Conservation (phyloP, 1,139 yeast genomes). For the Yamadazyma aaseri region DNA sequence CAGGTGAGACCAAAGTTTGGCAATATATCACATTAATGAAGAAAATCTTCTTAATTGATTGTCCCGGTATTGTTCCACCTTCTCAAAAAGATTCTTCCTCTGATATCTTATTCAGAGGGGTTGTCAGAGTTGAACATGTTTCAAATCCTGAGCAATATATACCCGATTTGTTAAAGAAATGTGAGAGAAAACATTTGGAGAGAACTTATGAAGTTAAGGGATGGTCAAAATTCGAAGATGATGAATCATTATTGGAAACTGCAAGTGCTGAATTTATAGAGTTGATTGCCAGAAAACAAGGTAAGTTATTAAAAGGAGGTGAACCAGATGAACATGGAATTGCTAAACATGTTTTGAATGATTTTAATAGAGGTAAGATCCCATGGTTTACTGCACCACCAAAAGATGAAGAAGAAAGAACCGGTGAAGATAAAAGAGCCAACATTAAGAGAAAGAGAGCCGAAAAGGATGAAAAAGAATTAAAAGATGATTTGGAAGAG, state of each 20-base stretch:
- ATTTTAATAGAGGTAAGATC: constrained; percentile 93
- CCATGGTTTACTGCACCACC: constrained; percentile 99
- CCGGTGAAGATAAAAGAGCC: constrained; percentile 57
- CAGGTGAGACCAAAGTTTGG: constrained; percentile 99
- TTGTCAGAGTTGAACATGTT: constrained; percentile 96
- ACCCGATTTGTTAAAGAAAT: constrained; percentile 80
- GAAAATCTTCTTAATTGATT: constrained; percentile 89
- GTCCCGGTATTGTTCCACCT: constrained; percentile 99
- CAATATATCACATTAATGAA: constrained; percentile 97
- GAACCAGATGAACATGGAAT: constrained; percentile 96
- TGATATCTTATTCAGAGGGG: constrained; percentile 95
- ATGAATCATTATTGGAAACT: constrained; percentile 34
- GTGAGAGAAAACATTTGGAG: constrained; percentile 88
- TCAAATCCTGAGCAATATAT: constrained; percentile 94
- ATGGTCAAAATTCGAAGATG: constrained; percentile 62
- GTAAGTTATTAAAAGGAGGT: constrained; percentile 92
- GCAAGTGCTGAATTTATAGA: constrained; percentile 84
- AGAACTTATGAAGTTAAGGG: constrained; percentile 94
- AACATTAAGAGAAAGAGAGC: constrained; percentile 52
- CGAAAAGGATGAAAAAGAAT: constrained; percentile 30
- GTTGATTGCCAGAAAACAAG: constrained; percentile 86
- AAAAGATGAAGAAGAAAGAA: constrained; percentile 54
- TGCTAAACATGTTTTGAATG: constrained; percentile 85
- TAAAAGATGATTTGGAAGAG: constrained; percentile 15
- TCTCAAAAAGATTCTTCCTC: constrained; percentile 84